Evolutionary conservation across 2,329 filamentous ascomycete species (phyloP), one percentile per base, ranked within the genome.

Genomic region (Diaporthe sp.): DNA sequence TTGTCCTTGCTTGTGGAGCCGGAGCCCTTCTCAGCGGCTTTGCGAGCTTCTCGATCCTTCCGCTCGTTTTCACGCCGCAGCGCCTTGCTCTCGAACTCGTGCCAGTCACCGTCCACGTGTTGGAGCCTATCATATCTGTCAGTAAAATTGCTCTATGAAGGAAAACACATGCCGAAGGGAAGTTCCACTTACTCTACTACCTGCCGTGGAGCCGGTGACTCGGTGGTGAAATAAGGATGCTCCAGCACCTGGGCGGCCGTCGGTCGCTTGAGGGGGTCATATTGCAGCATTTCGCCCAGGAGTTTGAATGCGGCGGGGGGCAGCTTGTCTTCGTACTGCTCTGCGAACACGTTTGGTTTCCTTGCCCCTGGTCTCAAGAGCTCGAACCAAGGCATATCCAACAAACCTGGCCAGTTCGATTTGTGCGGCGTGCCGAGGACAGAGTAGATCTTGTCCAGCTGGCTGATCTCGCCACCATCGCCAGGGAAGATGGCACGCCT

Each of bases 301-400:
- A 99, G 87, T 55, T 97, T 93, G 79, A 97, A 95, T 4, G 95
- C 96, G 53, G 93, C 93, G 0, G 93, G 90, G 0, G 94, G 94
- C 19, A 98, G 86, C 61, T 91, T 88, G 42, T 95, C 92, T 77
- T 90, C 90, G 82, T 98, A 99, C 79, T 93, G 94, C 39, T 97
- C 93, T 44, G 92, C 92, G 81, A 99, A 98, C 1, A 93, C 88
- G 76, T 91, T 94, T 53, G 91, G 90, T 77, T 92, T 91, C 75
- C 92, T 92, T 77, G 94, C 92, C 1, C 90, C 91, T 1, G 96
- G 96, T 19, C 95, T 90, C 77, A 99, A 89, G 22, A 99, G 90
- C 82, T 98, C 94, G 81, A 97, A 98, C 97, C 97, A 99, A 15
- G 96, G 94, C 92, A 98, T 97, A 73, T 98, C 94, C n/a, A 93